Percentiles rank a stretch among this genome's conserved stretches.
Conservation (phyloP, 2,329 filamentous ascomycete species). For the Immersiporthe knoxdaviesiana region DNA sequence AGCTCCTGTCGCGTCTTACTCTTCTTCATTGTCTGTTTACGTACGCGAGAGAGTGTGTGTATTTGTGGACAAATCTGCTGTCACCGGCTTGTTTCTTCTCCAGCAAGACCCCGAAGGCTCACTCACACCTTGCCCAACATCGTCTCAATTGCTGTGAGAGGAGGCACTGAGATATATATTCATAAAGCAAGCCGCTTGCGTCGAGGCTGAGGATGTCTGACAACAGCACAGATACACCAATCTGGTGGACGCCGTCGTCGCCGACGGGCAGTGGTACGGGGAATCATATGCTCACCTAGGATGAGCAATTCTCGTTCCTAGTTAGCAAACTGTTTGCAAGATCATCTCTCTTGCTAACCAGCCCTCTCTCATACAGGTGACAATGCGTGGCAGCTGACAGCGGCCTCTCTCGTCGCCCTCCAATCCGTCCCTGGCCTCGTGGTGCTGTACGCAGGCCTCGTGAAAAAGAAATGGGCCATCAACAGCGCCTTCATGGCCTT, state of each 20-base stretch:
- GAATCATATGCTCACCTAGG: neutral
- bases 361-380: conserved; percentile 45
- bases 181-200: neutral
- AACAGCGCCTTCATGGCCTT: conserved; percentile 56
- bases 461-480: conserved; percentile 53
- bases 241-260: conserved; percentile 21
- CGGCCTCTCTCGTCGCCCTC: conserved; percentile 51
- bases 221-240: conserved; percentile 18
- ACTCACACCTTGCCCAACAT: neutral
- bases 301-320: too few species aligned
- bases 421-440: conserved; percentile 54
- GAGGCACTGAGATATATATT: neutral
- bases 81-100: neutral
- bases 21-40: too few species aligned
- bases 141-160: neutral
- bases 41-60: neutral
- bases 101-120: neutral
- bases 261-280: conserved; percentile 17
- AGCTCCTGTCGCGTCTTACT: neutral
- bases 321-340: too few species aligned
- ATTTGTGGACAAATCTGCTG: too few species aligned
- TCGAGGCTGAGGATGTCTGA: conserved; percentile 15
- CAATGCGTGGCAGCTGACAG: conserved; percentile 57
- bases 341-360: neutral
- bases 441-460: conserved; percentile 52